A percentile compares a stretch with the other conserved stretches of the same genome.
phyloP scores from a whole-genome alignment of 768 basidiomycete genomes.

The Lyophyllum shimeji region DNA sequence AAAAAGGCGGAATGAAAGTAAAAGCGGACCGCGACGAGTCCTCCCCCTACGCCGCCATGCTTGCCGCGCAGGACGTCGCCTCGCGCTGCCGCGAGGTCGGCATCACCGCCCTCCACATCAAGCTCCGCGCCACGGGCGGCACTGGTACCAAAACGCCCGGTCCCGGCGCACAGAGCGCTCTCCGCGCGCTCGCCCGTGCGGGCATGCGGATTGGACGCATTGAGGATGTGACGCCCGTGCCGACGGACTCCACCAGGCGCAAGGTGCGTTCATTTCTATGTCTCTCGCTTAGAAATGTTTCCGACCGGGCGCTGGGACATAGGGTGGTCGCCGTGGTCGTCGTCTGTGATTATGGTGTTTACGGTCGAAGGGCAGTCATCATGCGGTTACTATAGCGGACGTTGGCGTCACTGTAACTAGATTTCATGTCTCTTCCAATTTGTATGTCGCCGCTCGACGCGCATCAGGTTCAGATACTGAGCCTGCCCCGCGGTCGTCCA shows the following conservation, averaged over 20 bases:
- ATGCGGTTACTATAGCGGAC: neutral
- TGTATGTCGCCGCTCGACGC: slow-evolving; percentile 85
- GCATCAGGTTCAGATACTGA: slow-evolving; percentile 59
- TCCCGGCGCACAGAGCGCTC: slow-evolving; percentile 96
- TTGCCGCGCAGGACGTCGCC: slow-evolving; percentile 97
- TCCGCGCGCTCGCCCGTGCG: slow-evolving; percentile 96
- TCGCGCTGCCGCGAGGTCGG: slow-evolving; percentile 97
- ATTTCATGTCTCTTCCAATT: slow-evolving; percentile 30
- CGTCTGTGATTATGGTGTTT: slow-evolving; percentile 68
- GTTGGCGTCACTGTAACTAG: slow-evolving; percentile 20
- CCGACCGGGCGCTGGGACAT: neutral
- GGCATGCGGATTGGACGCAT: slow-evolving; percentile 98
- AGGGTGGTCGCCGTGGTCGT: slow-evolving; percentile 99
- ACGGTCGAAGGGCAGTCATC: no score
- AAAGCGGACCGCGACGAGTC: slow-evolving; percentile 99
- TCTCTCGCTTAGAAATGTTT: neutral
- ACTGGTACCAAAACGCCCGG: slow-evolving; percentile 99
- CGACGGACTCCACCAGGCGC: slow-evolving; percentile 95
- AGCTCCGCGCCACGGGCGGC: slow-evolving; percentile 97
- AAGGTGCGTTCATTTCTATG: slow-evolving; percentile 58
- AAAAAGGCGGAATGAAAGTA: slow-evolving; percentile 96
- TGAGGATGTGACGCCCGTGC: slow-evolving; percentile 97
- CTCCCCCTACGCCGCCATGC: slow-evolving; percentile 95
- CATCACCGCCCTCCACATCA: slow-evolving; percentile 97
- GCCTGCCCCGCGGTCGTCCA: slow-evolving; percentile 82